Conservation (phyloP, 1,284 basidiomycete species). For the Meripilus lineatus region DNA sequence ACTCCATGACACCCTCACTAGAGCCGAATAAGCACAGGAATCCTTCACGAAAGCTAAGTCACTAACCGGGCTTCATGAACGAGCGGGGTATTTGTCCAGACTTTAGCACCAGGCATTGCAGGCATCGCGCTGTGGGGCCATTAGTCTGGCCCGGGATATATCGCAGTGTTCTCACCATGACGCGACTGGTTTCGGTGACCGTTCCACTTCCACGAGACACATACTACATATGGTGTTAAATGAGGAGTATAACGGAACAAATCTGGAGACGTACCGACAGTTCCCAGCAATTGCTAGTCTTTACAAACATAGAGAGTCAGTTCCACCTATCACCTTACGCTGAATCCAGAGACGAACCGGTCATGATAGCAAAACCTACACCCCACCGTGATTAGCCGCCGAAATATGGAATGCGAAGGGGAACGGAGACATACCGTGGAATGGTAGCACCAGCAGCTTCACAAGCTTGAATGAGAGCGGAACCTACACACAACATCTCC, state of each 20-base stretch:
- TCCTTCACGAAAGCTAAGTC: background rate
- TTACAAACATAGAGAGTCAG: background rate
- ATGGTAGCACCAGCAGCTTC: slow-evolving; percentile 78
- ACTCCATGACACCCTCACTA: slow-evolving; percentile 98
- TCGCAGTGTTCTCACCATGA: slow-evolving; percentile 57
- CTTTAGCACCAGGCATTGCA: slow-evolving; percentile 94
- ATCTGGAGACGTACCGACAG: slow-evolving; percentile 65
- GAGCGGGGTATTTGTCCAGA: slow-evolving; percentile 93
- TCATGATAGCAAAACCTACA: slow-evolving; percentile 92
- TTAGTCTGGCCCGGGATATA: slow-evolving; percentile 4
- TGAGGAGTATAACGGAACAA: background rate
- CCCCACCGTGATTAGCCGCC: slow-evolving; percentile 4
- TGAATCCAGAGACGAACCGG: slow-evolving; percentile 39
- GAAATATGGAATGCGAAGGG: slow-evolving; percentile 8
- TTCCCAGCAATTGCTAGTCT: slow-evolving; percentile 92
- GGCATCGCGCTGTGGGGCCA: slow-evolving; percentile 81
- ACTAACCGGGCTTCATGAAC: slow-evolving; percentile 90
- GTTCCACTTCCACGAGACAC: slow-evolving; percentile 97
- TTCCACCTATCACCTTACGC: background rate
- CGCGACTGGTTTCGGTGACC: slow-evolving; percentile 90
- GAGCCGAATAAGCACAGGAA: slow-evolving; percentile 14
- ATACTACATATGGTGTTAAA: slow-evolving; percentile 46
- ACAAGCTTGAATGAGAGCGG: slow-evolving; percentile 96
- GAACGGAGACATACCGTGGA: slow-evolving; percentile 51
- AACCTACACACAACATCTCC: slow-evolving; percentile 44